phyloP scores from a whole-genome alignment of 225 moss, liverwort and hornwort species.

The Climacium dendroides region DNA sequence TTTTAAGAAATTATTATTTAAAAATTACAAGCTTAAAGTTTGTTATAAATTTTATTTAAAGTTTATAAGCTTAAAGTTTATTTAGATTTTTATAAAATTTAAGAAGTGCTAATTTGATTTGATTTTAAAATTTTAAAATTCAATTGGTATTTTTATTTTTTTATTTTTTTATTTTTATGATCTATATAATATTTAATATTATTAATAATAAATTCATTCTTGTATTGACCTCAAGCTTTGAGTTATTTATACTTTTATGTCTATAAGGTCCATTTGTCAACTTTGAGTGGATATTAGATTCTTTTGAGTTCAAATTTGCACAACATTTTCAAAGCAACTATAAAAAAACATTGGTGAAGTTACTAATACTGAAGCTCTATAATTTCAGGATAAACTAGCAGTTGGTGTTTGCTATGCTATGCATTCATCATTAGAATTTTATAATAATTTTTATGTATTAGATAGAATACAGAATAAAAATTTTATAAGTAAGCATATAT shows the following conservation, averaged over 20 bases:
- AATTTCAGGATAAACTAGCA: too few species aligned
- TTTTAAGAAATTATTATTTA: not conserved
- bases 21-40: not conserved
- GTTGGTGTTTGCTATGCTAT: too few species aligned
- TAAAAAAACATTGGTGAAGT: fast-evolving
- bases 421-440: too few species aligned
- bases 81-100: not conserved
- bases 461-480: too few species aligned
- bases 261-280: not conserved
- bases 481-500: too few species aligned
- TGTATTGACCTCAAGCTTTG: fast-evolving
- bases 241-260: fast-evolving
- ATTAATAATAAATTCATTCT: not conserved
- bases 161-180: not conserved
- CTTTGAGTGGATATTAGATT: fast-evolving
- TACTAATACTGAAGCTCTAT: fast-evolving
- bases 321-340: not conserved
- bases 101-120: not conserved
- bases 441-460: too few species aligned
- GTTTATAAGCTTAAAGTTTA: too few species aligned
- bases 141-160: too few species aligned
- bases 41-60: too few species aligned
- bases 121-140: not conserved
- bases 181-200: not conserved
- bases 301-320: not conserved